Conservation (phyloP, 345 rosid genomes). For the Pistacia vera region DNA sequence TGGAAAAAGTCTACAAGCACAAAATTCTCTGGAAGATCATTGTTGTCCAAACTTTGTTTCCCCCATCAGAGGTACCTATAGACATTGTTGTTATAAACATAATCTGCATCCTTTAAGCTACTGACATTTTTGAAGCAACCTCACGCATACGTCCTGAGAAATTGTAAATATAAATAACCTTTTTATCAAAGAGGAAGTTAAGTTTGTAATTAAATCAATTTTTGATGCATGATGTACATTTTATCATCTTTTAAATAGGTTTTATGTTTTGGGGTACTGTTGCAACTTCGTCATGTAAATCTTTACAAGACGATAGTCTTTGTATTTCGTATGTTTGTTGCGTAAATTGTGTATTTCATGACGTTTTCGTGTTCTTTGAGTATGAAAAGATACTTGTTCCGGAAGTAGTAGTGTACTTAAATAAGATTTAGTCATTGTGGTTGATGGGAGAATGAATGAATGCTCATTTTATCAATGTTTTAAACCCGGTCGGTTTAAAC, state of each 20-base stretch:
- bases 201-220: conserved; percentile 18
- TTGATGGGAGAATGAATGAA: no score
- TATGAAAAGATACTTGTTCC: no score
- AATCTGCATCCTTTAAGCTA: conserved; percentile 31
- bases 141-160: conserved; percentile 9
- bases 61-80: conserved; percentile 22
- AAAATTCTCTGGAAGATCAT: background rate
- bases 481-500: no score
- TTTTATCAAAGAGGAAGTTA: conserved; percentile 11
- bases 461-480: no score
- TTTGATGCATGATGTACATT: conserved; percentile 12
- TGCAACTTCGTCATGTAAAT: conserved; percentile 26
- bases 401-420: no score
- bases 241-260: conserved; percentile 15
- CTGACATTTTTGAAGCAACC: conserved; percentile 47
- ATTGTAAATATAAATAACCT: conserved; percentile 25
- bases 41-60: background rate
- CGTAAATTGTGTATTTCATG: background rate
- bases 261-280: conserved; percentile 8
- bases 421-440: no score
- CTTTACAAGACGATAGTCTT: background rate
- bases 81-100: conserved; percentile 20
- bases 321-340: background rate
- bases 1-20: background rate
- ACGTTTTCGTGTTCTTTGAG: no score